Evolutionary conservation across 768 basidiomycete genomes (phyloP), one percentile per base, ranked within the genome.

Genomic region (Chalciporus pseudorubinellus): DNA sequence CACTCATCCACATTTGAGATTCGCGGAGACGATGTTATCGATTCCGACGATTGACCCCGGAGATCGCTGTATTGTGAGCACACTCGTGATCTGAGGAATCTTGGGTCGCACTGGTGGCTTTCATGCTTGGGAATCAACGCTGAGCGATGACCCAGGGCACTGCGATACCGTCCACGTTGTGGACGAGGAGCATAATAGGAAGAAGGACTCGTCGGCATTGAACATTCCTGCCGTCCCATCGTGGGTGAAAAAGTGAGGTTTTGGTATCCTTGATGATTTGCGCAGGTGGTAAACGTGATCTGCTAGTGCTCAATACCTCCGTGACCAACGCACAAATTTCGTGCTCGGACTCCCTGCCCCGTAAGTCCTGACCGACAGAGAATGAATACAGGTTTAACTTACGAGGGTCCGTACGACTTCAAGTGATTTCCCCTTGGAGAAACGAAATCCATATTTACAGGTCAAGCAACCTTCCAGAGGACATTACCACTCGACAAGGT

Each of bases 1-100:
- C 28, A 81, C 80, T 0, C 85, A 87, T 56, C 86, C 86, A 0
- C 84, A 88, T 65, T 61, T 87, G n/a, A 63, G 69, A 48, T 70
- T 88, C 18, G 71, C 65, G 6, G 60, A 72, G 57, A 82, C 78
- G 1, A 85, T 87, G 83, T 68, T 78, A 9, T 75, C 78, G 9
- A 70, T 85, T 38, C 83, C 85, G 0, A 67, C 50, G 16, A 82
- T 87, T 2, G 68, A 79, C 39, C 83, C 84, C 3, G 84, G 84
- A 0, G 81, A 86, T 64, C 80, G 84, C 82, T 83, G 14, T 80
- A 80, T 48, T 82, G 80, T 81, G 68, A 64, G 34, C 18, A 38
- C 36, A 22, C n/a, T 39, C 22, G 3, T 19, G 13, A 14, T 18
- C 6, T 24, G n/a, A 9, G 46, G 38, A 41, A 12, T 18, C 36